Conservation (phyloP, 2,329 filamentous ascomycete genomes). For the Arthrobotrys sinensis region DNA sequence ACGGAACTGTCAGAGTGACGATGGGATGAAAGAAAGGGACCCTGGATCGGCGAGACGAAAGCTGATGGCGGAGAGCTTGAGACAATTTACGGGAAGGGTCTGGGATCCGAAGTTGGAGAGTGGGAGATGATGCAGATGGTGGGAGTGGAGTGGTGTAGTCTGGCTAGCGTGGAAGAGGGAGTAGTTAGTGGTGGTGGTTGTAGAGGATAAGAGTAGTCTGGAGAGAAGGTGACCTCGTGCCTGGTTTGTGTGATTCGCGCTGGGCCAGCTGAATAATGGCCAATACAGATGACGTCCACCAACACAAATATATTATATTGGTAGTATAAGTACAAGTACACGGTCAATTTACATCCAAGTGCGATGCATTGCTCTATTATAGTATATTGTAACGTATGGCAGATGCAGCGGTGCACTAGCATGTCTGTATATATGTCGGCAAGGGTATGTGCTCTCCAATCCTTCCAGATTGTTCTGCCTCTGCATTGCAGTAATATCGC, state of each 20-base stretch:
- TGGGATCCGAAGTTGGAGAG: slow-evolving; percentile 15
- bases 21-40: slow-evolving; percentile 2
- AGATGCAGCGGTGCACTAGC: no score
- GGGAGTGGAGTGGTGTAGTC: background rate
- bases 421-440: no score
- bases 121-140: slow-evolving; percentile 21
- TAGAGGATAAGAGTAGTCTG: background rate
- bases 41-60: slow-evolving; percentile 1
- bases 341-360: no score
- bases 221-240: slow-evolving; percentile 49
- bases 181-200: background rate
- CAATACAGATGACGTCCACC: slow-evolving; percentile 35
- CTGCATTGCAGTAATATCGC: no score
- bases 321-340: background rate
- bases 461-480: no score
- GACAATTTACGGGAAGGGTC: slow-evolving; percentile 33
- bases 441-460: no score
- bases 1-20: slow-evolving; percentile 7
- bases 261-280: slow-evolving; percentile 49
- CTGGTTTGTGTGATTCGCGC: slow-evolving; percentile 59
- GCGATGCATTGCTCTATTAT: no score
- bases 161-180: background rate
- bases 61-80: slow-evolving; percentile 6
- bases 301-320: slow-evolving; percentile 11
- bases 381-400: no score